phyloP scores from a whole-genome alignment of 345 rosid species.

The Nephelium lappaceum region DNA sequence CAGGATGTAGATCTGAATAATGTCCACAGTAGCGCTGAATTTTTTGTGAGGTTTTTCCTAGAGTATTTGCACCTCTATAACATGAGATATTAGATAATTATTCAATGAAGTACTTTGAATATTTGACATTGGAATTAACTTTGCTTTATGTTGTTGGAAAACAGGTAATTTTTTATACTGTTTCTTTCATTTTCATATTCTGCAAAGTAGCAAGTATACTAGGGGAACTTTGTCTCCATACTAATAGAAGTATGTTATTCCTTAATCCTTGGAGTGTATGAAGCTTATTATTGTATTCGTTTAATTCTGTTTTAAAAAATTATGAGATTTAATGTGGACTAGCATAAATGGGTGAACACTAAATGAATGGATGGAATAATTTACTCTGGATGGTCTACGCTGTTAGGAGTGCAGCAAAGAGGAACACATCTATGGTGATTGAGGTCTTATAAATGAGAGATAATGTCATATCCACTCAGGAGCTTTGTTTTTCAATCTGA shows the following conservation, averaged over 20 bases:
- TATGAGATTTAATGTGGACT: neutral
- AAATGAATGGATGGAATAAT: constrained; percentile 1
- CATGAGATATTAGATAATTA: neutral
- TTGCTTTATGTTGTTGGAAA: neutral
- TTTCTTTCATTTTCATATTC: neutral
- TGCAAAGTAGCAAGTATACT: neutral
- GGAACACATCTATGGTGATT: neutral
- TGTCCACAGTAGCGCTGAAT: neutral
- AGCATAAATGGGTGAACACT: neutral
- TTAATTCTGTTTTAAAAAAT: neutral
- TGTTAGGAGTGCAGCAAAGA: constrained; percentile 5
- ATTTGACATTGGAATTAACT: neutral
- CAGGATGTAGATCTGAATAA: neutral
- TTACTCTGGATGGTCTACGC: neutral
- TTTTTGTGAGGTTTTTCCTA: neutral
- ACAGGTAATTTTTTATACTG: neutral
- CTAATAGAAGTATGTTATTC: neutral
- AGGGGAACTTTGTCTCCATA: neutral
- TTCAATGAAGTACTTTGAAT: neutral
- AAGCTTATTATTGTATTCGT: neutral
- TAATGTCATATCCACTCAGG: neutral
- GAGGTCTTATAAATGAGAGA: neutral
- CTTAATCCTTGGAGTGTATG: neutral
- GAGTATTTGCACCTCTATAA: neutral
- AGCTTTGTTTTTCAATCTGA: neutral